Evolutionary conservation across 2,329 filamentous ascomycete genomes (phyloP), one percentile per base, ranked within the genome.

Genomic region (Acephala macrosclerotiorum): DNA sequence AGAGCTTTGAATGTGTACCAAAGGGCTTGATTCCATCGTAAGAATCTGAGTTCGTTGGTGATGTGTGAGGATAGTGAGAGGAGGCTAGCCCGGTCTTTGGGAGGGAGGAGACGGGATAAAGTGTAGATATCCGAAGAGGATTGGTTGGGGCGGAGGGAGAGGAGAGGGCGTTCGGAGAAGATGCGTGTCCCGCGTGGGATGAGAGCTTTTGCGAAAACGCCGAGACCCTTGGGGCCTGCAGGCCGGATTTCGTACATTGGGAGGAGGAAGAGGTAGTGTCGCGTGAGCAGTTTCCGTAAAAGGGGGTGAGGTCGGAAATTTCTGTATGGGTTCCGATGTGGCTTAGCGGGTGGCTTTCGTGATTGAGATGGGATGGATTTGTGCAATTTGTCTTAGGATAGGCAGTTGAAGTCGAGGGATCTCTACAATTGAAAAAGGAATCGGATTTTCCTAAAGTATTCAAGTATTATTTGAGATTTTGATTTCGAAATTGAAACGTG

Each of bases 101-200:
- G 29, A 33, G 56, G 61, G 18, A 73, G 71, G 9, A 61, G 40
- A 36, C 55, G 58, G 16, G 66, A 64, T 3, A 64, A 58, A 6
- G 63, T 26, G 58, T 70, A 70, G 47, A 75, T 65, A 40, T 66
- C 58, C 20, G 61, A 58, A 7, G 62, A 42, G 61, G 58, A 55
- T 45, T 73, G 66, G 20, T 65, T 58, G n/a, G 63, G 56, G 2
- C 51, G 66, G 51, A 74, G 66, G 11, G 70, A 64, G 29, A 75
- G 67, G n/a, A 74, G 68, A 2, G 72, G 71, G 2, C 63, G 65
- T 64, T 75, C 73, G 11, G 71, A 72, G 60, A 75, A 70, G 25
- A 75, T 72, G 11, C 73, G 67, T 18, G 68, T 74, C 18, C 73
- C 72, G 18, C 70, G 68, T 0, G 72, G 62, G 18, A 74, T 74